phyloP scores from a whole-genome alignment of 208 protist species.

The Lotmaria passim region DNA sequence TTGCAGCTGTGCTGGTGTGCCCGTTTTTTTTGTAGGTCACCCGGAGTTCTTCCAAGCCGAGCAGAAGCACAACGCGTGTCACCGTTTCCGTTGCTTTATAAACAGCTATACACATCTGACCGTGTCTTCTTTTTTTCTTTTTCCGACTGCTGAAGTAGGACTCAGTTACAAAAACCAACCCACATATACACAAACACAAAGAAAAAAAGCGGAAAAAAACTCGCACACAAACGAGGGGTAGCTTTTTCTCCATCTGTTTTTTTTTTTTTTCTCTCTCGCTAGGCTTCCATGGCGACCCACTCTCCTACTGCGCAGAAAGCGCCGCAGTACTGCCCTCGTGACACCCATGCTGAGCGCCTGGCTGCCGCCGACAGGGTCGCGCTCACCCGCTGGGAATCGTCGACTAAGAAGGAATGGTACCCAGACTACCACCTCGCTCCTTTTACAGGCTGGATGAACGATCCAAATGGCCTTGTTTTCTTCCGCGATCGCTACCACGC shows the following conservation, averaged over 20 bases:
- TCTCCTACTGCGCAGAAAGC: conserved; percentile 15
- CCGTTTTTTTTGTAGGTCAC: not conserved
- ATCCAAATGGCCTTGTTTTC: conserved; percentile 41
- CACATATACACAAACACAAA: too few species aligned
- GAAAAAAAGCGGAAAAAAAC: not conserved
- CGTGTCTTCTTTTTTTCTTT: too few species aligned
- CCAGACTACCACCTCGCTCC: conserved; percentile 51
- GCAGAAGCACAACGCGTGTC: too few species aligned
- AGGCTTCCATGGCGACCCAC: conserved; percentile 1
- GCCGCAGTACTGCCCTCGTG: conserved; percentile 12
- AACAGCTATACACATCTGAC: too few species aligned
- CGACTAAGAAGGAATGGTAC: conserved; percentile 40
- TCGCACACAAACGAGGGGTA: too few species aligned
- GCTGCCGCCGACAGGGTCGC: conserved; percentile 25
- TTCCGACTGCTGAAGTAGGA: too few species aligned
- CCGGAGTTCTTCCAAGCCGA: not conserved
- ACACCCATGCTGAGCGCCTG: conserved; percentile 39
- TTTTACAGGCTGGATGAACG: conserved; percentile 54
- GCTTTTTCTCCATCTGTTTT: too few species aligned
- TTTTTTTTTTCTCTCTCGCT: too few species aligned
- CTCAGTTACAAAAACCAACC: too few species aligned
- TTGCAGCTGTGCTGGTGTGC: not conserved
- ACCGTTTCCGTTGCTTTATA: too few species aligned
- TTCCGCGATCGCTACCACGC: conserved; percentile 49
- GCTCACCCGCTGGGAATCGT: conserved; percentile 15